Conservation (phyloP, 1,139 yeast species). For the Pneumocystis murina region DNA sequence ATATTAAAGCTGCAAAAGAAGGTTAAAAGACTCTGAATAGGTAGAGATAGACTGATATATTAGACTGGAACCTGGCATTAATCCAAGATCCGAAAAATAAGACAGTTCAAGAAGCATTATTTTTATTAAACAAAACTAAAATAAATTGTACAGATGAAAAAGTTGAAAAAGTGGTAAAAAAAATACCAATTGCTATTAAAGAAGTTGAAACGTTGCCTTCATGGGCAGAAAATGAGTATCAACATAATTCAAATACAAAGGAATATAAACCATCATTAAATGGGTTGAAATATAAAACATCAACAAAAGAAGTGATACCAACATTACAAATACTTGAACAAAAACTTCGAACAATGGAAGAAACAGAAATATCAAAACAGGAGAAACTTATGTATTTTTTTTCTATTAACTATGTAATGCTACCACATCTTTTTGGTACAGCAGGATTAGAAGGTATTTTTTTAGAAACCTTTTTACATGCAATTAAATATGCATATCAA, state of each 20-base stretch:
- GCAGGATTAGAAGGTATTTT: background rate
- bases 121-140: background rate
- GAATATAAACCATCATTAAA: background rate
- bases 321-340: background rate
- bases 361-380: background rate
- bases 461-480: background rate
- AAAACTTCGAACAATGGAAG: background rate
- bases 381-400: background rate
- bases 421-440: background rate
- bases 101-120: background rate
- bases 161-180: background rate
- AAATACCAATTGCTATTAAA: background rate
- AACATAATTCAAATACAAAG: background rate
- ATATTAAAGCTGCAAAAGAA: background rate
- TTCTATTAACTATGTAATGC: background rate
- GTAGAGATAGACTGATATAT: background rate
- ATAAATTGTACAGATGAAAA: background rate
- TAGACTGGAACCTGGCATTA: background rate
- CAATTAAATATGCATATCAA: background rate
- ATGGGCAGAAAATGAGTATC: background rate
- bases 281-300: too few species aligned
- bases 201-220: background rate
- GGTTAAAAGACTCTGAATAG: background rate
- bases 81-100: background rate
- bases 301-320: background rate